A percentile compares a stretch with the other conserved stretches of the same genome.
phyloP scores from a whole-genome alignment of 371 early-diverging fungal species.

The Apophysomyces ossiformis region DNA sequence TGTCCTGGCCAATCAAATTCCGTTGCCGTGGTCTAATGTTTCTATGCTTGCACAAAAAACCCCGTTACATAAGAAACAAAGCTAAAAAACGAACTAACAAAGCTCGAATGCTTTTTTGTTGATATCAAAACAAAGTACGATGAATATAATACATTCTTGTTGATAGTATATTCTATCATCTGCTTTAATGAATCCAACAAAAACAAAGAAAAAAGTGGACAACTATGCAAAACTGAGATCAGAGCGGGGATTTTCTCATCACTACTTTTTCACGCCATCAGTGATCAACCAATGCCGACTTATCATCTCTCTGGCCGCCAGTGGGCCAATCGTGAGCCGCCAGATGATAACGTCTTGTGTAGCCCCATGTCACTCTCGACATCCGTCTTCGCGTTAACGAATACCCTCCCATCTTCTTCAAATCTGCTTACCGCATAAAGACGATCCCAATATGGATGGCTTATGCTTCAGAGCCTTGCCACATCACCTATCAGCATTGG shows the following conservation, averaged over 20 bases:
- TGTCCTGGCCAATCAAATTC: conserved; percentile 6
- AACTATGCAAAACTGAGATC: not conserved
- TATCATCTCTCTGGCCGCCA: not conserved
- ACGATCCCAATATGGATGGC: too few relatives aligned
- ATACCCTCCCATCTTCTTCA: too few relatives aligned
- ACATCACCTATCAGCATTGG: not conserved
- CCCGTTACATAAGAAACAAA: too few relatives aligned
- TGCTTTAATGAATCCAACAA: not conserved
- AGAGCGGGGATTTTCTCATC: not conserved
- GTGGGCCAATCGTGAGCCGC: not conserved
- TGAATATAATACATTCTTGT: too few relatives aligned
- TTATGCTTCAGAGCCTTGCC: too few relatives aligned
- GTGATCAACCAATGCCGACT: not conserved
- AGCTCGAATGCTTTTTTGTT: too few relatives aligned
- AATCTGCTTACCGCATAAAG: too few relatives aligned
- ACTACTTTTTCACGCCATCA: conserved; percentile 4
- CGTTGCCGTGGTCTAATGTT: not conserved
- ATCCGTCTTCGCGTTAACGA: too few relatives aligned
- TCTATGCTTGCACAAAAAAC: not conserved
- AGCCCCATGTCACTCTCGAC: not conserved
- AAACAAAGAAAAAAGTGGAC: not conserved
- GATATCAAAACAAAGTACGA: too few relatives aligned
- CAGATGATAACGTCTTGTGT: conserved; percentile 6
- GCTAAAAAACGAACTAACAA: too few relatives aligned
- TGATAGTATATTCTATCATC: too few relatives aligned